Base-by-base conservation (phyloP, 1,284 basidiomycete species). In the Trametes pubescens region DNA sequence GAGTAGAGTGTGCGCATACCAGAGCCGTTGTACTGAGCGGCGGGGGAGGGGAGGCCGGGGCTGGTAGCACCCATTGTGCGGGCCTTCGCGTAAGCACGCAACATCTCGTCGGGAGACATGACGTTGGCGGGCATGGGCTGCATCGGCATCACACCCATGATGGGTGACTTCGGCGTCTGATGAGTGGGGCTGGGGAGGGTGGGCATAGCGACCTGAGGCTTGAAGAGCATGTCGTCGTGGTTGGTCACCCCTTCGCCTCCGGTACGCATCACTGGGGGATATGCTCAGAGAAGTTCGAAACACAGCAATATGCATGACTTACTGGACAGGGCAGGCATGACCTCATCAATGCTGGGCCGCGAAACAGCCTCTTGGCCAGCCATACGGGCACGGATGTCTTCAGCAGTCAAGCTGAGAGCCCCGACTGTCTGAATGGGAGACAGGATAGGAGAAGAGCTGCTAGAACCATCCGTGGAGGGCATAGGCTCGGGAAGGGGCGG, bases 351-450 rank as follows among this genome's bases (percentile, higher is more conserved):
- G 54, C 82, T 78, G 2, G 74, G 72, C 32, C 73, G 74, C 14
- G 74, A 48, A 1, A 57, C 52, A 4, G 61, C 38, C 14, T 76
- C 73, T 26, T 70, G 64, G n/a, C 76, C 74, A 34, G 69, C 64
- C 71, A 80, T 73, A 43, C 74, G 75, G 3, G 76, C 73, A 18
- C 78, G 76, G 67, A 94, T 91, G 69, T 91, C 90, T 43, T 90
- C 89, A 0, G 86, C 77, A 4, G 84, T 88, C 52, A 94, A 82
- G 8, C 86, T 81, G 53, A 87, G 70, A 4, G 93, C 84, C 38
- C 93, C 93, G 32, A 78, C 75, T 0, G 86, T 80, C 75, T 95
- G 93, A 4, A 85, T 86, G 10, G 93, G 93, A 13, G 86, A 88
- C 64, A 89, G 70, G 38, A 65, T 69, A 10, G 67, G 67, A 43